Base-by-base conservation (phyloP, 345 rosid species). In the Salix udensis region DNA sequence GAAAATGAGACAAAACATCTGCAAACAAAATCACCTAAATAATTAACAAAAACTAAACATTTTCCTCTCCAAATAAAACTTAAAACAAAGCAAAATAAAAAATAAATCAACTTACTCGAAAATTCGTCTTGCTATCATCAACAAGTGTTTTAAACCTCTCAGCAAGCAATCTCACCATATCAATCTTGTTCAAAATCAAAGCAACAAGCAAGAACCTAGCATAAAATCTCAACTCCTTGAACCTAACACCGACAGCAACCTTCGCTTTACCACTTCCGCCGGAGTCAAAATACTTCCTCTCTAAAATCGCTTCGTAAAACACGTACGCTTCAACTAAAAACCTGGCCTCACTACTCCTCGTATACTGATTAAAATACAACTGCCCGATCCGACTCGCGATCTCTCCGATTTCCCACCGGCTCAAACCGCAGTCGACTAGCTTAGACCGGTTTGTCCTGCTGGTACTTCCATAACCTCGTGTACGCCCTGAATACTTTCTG, bases 311-410 rank as follows among this genome's bases (percentile, higher is more conserved):
- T 50, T 96, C 97, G 72, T 96, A 96, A 79, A 96, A 96, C 31
- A 96, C 91, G 74, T 89, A 96, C 11, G 98, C 88, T 79, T 94
- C 99, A 2, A 94, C 85, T 58, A 96, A 87, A 39, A 94, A 96
- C 85, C 95, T 82, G 44, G 89, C 88, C 79, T 94, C 94, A 85
- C 97, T 92, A 4, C 93, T 92, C 82, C 99, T 89, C 97, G 87
- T 91, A 83, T 94, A 96, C 88, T 92, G 99, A 74, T 84, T 86
- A 81, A 87, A 96, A 85, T 96, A 96, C 39, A 96, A 90, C 91
- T 96, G 99, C 36, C 98, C 98, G 90, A 96, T 96, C 83, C 99
- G 95, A 83, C 98, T 88, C 15, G 99, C 99, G 89, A 96, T 92
- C 91, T 96, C 97, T 39, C 99, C 99, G 73, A 96, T 94, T 83